Conservation (phyloP, 1,284 basidiomycete genomes). For the Sphagnurus paluster region DNA sequence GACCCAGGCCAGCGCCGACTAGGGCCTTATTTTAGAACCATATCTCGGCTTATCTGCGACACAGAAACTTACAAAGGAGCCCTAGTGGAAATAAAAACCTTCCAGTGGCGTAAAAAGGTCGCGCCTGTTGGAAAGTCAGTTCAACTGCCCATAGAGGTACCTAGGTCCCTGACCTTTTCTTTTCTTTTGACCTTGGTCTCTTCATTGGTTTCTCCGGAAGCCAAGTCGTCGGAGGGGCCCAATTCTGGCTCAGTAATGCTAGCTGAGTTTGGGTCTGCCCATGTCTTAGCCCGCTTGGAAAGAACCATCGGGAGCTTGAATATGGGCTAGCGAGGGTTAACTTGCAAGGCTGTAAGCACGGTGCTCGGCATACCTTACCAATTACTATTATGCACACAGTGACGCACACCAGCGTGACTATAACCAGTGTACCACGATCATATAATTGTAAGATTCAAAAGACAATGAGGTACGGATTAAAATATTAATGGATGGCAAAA, state of each 20-base stretch:
- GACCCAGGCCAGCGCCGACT: constrained; percentile 68
- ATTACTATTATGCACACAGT: no score
- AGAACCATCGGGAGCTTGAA: constrained; percentile 20
- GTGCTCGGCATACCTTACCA: no score
- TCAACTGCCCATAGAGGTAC: not conserved
- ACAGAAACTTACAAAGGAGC: constrained; percentile 30
- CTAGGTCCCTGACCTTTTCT: constrained; percentile 10
- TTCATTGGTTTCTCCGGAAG: constrained; percentile 11
- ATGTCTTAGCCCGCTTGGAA: constrained; percentile 26
- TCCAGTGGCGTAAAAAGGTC: constrained; percentile 25
- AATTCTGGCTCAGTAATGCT: no score
- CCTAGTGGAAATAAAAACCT: constrained; percentile 41
- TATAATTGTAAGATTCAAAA: no score
- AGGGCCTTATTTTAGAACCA: no score
- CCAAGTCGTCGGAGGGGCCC: no score
- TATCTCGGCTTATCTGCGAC: constrained; percentile 5
- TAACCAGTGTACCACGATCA: no score
- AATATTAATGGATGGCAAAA: no score
- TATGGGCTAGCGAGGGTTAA: no score
- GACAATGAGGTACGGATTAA: no score
- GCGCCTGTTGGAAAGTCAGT: constrained; percentile 5
- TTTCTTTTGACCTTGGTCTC: constrained; percentile 7
- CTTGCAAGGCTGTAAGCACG: no score
- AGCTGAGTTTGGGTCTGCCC: constrained; percentile 23
- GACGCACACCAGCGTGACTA: no score